Evolutionary conservation across 2,329 filamentous ascomycete species (phyloP).

Genomic region (Fusarium decemcellulare): DNA sequence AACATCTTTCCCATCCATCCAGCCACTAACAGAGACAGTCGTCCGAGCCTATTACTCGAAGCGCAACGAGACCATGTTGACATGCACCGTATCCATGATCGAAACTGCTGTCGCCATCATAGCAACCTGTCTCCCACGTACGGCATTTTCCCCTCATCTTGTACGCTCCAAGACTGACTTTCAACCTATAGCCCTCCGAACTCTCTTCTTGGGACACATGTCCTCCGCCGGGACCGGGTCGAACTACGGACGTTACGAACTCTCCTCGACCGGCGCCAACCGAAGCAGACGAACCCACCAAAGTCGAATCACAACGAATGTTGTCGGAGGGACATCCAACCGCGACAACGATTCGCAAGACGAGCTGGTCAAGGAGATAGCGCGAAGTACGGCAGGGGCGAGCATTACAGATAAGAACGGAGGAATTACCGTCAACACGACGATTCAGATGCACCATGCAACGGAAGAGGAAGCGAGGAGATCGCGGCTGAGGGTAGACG

Average conservation of each 20-base stretch:
- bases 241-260: slow-evolving; percentile 42
- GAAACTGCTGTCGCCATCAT: slow-evolving; percentile 57
- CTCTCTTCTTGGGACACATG: slow-evolving; percentile 38
- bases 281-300: slow-evolving; percentile 37
- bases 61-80: slow-evolving; percentile 53
- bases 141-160: not conserved
- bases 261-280: slow-evolving; percentile 35
- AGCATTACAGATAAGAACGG: slow-evolving; percentile 15
- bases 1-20: rapidly evolving
- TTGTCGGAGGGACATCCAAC: slow-evolving; percentile 39
- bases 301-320: slow-evolving; percentile 41
- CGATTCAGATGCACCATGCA: slow-evolving; percentile 34
- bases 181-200: slow-evolving; percentile 29
- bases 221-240: slow-evolving; percentile 35
- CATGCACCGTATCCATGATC: slow-evolving; percentile 56
- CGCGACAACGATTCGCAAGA: slow-evolving; percentile 42
- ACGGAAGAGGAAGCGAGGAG: slow-evolving; percentile 10
- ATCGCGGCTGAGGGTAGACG: slow-evolving; percentile 14
- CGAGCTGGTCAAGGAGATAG: slow-evolving; percentile 36
- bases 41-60: slow-evolving; percentile 54
- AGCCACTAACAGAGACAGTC: slow-evolving; percentile 33
- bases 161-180: too few relatives aligned
- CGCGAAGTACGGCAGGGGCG: not conserved
- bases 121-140: slow-evolving; percentile 54
- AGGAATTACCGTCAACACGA: slow-evolving; percentile 40